phyloP scores from a whole-genome alignment of 805 yeast species.

The Myxozyma kluyveri region DNA sequence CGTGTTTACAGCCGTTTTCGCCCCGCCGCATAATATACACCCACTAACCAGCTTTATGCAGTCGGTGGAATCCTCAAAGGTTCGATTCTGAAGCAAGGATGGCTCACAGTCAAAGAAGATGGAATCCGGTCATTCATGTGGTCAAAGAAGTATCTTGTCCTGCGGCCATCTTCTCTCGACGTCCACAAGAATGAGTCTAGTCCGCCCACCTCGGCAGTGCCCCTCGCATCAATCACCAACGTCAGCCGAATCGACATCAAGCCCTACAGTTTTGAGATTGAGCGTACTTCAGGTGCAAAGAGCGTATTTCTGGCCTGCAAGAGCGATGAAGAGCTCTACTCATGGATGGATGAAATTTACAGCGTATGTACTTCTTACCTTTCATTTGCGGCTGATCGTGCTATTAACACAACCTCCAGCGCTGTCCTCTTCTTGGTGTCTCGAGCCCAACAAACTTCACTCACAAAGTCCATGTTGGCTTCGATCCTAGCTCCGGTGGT shows the following conservation, averaged over 20 bases:
- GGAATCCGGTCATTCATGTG: conserved; percentile 86
- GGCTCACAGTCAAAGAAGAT: conserved; percentile 91
- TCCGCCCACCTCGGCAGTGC: conserved; percentile 32
- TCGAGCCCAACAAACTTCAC: conserved; percentile 93
- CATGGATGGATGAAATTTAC: conserved; percentile 86
- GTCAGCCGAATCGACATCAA: conserved; percentile 67
- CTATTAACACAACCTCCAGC: too few relatives aligned
- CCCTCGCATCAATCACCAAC: conserved; percentile 57
- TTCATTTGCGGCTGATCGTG: too few relatives aligned
- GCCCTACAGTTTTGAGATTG: conserved; percentile 78
- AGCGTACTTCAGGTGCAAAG: conserved; percentile 40
- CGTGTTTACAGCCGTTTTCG: not conserved
- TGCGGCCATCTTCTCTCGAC: conserved; percentile 70
- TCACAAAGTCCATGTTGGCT: conserved; percentile 93
- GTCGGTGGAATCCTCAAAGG: conserved; percentile 11
- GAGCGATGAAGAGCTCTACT: conserved; percentile 72
- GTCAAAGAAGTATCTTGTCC: conserved; percentile 82
- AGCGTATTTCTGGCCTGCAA: conserved; percentile 74
- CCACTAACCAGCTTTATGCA: not conserved
- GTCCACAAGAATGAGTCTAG: conserved; percentile 52
- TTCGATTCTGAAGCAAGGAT: conserved; percentile 49
- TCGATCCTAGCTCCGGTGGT: conserved; percentile 77
- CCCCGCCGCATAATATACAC: not conserved
- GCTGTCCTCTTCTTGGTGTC: conserved; percentile 50
- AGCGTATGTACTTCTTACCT: conserved; percentile 25